phyloP scores from a whole-genome alignment of 345 rosid genomes.

The Draba incana region DNA sequence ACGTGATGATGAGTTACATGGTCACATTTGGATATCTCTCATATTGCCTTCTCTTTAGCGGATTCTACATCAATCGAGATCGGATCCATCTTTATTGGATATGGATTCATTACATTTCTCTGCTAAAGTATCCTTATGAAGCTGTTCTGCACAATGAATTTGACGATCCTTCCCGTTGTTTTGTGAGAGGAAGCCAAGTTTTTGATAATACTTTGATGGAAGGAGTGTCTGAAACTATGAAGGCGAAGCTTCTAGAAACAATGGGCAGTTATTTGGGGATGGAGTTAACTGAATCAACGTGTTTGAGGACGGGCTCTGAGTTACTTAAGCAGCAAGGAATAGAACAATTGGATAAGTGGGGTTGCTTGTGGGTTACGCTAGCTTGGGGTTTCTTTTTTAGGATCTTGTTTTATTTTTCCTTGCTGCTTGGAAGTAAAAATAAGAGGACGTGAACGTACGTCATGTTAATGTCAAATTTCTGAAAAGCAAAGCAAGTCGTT shows the following conservation, averaged over 20 bases:
- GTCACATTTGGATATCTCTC: conserved; percentile 68
- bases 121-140: conserved; percentile 81
- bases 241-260: conserved; percentile 53
- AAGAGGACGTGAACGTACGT: conserved; percentile 57
- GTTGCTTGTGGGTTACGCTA: conserved; percentile 76
- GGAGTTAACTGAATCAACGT: conserved; percentile 59
- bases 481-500: not conserved
- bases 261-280: conserved; percentile 57
- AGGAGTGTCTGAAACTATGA: conserved; percentile 41
- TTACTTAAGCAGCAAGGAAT: conserved; percentile 64
- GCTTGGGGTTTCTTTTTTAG: conserved; percentile 97
- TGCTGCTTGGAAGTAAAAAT: conserved; percentile 83
- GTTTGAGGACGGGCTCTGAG: conserved; percentile 69
- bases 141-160: conserved; percentile 69
- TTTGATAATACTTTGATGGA: conserved; percentile 71
- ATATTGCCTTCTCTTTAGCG: conserved; percentile 82
- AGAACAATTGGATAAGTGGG: conserved; percentile 72
- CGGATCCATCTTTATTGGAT: conserved; percentile 71
- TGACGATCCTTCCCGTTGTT: conserved; percentile 57
- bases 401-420: conserved; percentile 65
- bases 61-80: conserved; percentile 75
- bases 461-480: not conserved
- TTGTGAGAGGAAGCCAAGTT: conserved; percentile 66
- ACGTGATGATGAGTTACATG: conserved; percentile 79
- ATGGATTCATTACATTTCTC: conserved; percentile 88